Percentiles rank a stretch among this genome's conserved stretches.
Conservation (phyloP, 805 yeast species). For the Cyberlindnera saturnus region DNA sequence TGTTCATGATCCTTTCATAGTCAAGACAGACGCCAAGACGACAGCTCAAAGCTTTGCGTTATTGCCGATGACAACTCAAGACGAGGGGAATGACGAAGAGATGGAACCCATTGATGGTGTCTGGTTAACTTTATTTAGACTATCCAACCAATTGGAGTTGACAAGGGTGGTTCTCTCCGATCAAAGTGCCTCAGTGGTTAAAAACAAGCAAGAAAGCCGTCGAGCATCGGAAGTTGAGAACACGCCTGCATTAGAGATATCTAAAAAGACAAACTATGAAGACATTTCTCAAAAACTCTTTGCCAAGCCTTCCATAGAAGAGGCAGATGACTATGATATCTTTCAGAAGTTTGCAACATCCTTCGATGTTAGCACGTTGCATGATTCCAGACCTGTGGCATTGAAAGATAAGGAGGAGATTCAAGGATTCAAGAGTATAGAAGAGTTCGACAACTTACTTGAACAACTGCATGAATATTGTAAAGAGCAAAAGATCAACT, state of each 20-base stretch:
- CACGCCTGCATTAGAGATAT: not conserved
- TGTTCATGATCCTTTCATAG: conserved; percentile 30
- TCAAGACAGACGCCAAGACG: conserved; percentile 4
- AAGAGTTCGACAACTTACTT: conserved; percentile 35
- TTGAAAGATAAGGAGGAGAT: conserved; percentile 19
- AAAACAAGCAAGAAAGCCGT: not conserved
- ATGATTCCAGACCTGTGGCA: conserved; percentile 2
- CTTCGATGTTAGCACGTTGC: conserved; percentile 4
- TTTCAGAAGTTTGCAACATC: conserved; percentile 15
- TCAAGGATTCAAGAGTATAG: conserved; percentile 21
- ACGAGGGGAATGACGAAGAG: conserved; percentile 1
- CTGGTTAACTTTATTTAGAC: conserved; percentile 2
- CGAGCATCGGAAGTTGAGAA: not conserved
- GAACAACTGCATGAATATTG: conserved; percentile 28
- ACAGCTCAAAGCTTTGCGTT: conserved; percentile 1
- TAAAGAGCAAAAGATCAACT: conserved; percentile 19
- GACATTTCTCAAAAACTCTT: conserved; percentile 1
- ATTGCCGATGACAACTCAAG: conserved; percentile 1
- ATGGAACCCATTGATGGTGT: not conserved
- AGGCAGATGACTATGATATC: conserved; percentile 4
- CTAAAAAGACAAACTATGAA: conserved; percentile 1
- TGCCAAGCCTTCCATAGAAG: not conserved
- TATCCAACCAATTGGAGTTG: conserved; percentile 7
- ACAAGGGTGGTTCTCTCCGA: not conserved
- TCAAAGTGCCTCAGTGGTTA: not conserved